Conservation (phyloP, 2,329 filamentous ascomycete genomes). For the Xylaria digitata region DNA sequence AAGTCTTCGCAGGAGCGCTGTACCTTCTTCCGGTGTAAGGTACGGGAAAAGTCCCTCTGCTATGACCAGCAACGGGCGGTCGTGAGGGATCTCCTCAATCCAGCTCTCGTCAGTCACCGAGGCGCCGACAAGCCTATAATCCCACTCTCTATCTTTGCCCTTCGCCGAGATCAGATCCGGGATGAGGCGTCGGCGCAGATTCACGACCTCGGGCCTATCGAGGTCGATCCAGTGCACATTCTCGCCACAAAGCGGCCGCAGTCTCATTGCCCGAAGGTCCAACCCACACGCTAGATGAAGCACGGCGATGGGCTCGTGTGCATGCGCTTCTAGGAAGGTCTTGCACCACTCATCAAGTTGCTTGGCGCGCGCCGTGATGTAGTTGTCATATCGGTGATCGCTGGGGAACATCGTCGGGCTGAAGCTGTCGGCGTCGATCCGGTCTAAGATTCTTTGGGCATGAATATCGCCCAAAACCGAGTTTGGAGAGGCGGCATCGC, state of each 20-base stretch:
- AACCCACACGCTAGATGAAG: constrained; percentile 45
- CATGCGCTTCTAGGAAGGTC: constrained; percentile 39
- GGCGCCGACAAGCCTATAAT: constrained; percentile 29
- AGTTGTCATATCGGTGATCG: constrained; percentile 38
- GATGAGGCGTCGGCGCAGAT: constrained; percentile 39
- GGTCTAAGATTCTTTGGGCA: constrained; percentile 39
- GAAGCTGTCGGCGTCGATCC: constrained; percentile 37
- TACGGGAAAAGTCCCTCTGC: constrained; percentile 45
- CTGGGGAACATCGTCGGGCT: constrained; percentile 36
- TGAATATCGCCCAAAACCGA: constrained; percentile 38
- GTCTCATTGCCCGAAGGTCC: constrained; percentile 39
- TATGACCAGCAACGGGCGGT: constrained; percentile 40
- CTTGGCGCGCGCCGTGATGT: constrained; percentile 36
- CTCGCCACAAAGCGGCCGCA: constrained; percentile 26
- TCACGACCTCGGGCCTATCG: constrained; percentile 41
- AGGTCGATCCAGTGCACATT: constrained; percentile 44
- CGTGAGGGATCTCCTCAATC: constrained; percentile 38
- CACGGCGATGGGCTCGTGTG: constrained; percentile 39
- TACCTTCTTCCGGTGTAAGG: constrained; percentile 40
- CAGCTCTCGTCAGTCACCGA: constrained; percentile 40
- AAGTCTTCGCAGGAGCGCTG: constrained; percentile 23
- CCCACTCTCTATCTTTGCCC: constrained; percentile 24
- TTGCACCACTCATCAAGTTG: constrained; percentile 43
- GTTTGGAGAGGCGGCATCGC: constrained; percentile 35
- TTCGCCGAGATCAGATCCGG: constrained; percentile 28